Evolutionary conservation across 2,329 filamentous ascomycete genomes (phyloP).

Genomic region (Mycocentrospora acerina): DNA sequence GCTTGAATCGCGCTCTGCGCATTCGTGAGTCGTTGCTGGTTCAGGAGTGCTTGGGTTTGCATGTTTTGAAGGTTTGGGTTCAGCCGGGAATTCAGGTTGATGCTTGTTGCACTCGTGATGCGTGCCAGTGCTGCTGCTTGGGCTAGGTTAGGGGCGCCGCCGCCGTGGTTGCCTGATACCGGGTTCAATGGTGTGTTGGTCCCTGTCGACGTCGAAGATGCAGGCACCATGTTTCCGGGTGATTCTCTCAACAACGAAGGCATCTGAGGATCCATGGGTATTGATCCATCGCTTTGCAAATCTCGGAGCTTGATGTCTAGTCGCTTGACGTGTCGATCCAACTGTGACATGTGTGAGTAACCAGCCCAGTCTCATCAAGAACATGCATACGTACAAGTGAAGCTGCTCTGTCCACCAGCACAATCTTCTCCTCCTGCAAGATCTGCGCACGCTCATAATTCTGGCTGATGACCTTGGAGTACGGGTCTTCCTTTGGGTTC

Average conservation of each 20-base stretch:
- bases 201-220: constrained; percentile 47
- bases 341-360: constrained; percentile 28
- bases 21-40: constrained; percentile 40
- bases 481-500: constrained; percentile 73
- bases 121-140: constrained; percentile 51
- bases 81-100: constrained; percentile 30
- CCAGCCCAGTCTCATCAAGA: neutral
- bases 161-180: constrained; percentile 57
- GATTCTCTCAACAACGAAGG: constrained; percentile 58
- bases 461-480: constrained; percentile 66
- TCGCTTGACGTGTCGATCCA: constrained; percentile 65
- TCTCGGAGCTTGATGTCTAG: constrained; percentile 64
- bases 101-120: constrained; percentile 39
- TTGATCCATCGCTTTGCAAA: constrained; percentile 59
- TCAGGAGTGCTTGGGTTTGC: constrained; percentile 40
- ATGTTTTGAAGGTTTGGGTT: constrained; percentile 39
- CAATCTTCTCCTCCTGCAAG: constrained; percentile 74
- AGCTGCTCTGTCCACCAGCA: constrained; percentile 65
- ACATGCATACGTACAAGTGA: constrained; percentile 54
- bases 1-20: constrained; percentile 36
- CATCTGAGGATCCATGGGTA: constrained; percentile 60
- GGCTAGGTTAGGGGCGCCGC: constrained; percentile 55
- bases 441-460: constrained; percentile 69
- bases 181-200: constrained; percentile 55
- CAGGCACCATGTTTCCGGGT: constrained; percentile 51